Percentiles rank a stretch among this genome's conserved stretches.
Evolutionary conservation across 169 alveolate species (phyloP).

Genomic region (Plasmodium falciparum): DNA sequence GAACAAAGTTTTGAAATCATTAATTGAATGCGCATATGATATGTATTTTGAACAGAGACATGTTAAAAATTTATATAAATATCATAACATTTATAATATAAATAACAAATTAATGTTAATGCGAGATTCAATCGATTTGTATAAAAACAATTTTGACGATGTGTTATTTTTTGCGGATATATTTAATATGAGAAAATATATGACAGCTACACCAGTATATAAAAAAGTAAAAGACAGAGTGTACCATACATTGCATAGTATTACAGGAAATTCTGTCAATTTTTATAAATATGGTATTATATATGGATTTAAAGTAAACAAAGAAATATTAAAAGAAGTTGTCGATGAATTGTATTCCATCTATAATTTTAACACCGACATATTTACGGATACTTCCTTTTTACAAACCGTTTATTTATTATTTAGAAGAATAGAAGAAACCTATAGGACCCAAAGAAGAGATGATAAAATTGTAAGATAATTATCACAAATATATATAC

Average conservation of each 20-base stretch:
- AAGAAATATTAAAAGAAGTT: constrained; percentile 11
- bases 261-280: constrained; percentile 22
- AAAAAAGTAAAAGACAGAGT: neutral
- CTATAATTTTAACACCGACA: constrained; percentile 7
- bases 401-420: constrained; percentile 40
- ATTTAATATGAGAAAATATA: constrained; percentile 19
- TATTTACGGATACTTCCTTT: constrained; percentile 34
- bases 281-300: constrained; percentile 36
- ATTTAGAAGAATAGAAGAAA: constrained; percentile 33
- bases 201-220: neutral
- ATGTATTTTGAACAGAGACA: constrained; percentile 49
- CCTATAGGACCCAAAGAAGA: constrained; percentile 19
- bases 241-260: constrained; percentile 2
- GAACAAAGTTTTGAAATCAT: constrained; percentile 1
- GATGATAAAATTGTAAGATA: constrained; percentile 19
- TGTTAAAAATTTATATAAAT: constrained; percentile 18
- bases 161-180: constrained; percentile 44
- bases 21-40: constrained; percentile 5
- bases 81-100: constrained; percentile 20
- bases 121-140: constrained; percentile 49
- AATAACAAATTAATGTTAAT: constrained; percentile 47
- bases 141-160: constrained; percentile 30
- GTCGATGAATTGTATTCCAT: constrained; percentile 23
- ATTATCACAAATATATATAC: neutral
- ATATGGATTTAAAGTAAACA: constrained; percentile 39